These are phyloP conservation scores for Fusarium ramigenum DNA, from an alignment of 2,329 filamentous ascomycete genomes.

Conservation along the genomic window DNA sequence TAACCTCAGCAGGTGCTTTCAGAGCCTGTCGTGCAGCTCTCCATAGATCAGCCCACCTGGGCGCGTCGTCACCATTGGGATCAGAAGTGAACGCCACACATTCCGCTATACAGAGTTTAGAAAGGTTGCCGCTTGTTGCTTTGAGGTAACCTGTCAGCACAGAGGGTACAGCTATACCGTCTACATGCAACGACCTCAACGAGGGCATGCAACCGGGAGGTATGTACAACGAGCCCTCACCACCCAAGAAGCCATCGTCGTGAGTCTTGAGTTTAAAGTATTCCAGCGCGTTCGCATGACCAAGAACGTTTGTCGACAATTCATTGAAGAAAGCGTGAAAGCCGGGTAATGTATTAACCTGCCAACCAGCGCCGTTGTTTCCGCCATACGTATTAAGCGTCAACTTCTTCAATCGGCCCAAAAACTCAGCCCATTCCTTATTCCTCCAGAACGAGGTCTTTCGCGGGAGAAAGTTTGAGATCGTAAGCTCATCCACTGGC, in stretches of 20 bases:
- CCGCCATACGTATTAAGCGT: conserved; percentile 5
- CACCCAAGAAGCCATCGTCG: background rate
- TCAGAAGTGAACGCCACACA: background rate
- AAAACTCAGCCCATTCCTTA: background rate
- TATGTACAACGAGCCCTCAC: background rate
- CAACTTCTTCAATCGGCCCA: background rate
- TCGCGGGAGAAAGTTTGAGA: background rate
- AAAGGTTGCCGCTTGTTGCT: background rate
- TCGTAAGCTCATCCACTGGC: background rate
- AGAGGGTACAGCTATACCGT: background rate
- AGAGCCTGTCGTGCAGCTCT: background rate
- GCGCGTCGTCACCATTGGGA: accelerated
- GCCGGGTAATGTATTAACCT: background rate
- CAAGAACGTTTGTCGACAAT: background rate
- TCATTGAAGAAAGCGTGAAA: conserved; percentile 11
- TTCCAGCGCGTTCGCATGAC: background rate
- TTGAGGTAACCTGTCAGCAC: background rate
- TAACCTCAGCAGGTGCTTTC: background rate
- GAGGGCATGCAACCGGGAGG: background rate
- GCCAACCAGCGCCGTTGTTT: background rate
- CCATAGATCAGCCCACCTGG: background rate
- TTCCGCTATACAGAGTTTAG: background rate
- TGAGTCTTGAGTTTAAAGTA: background rate
- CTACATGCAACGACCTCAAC: background rate
- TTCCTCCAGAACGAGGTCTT: background rate